Evolutionary conservation across 1,139 yeast species (phyloP).

Genomic region (Suhomyces bokatorum): DNA sequence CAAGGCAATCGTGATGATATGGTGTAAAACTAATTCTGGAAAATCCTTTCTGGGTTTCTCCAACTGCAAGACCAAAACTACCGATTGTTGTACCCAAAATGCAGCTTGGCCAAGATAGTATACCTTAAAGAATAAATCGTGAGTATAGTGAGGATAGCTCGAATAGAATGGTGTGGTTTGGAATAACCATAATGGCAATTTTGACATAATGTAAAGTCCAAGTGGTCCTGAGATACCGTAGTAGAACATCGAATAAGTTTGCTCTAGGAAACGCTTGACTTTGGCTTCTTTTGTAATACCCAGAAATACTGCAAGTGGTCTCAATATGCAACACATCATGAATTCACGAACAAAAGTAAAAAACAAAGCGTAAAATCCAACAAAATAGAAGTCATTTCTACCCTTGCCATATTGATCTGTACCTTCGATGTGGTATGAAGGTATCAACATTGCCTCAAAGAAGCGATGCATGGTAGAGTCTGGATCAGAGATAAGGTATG

Average conservation of each 20-base stretch:
- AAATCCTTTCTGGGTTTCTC: conserved; percentile 96
- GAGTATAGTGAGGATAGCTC: conserved; percentile 80
- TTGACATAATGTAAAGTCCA: conserved; percentile 87
- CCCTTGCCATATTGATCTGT: conserved; percentile 83
- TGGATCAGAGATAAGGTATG: conserved; percentile 51
- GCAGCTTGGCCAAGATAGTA: conserved; percentile 93
- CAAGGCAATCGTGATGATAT: conserved; percentile 83
- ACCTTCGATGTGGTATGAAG: conserved; percentile 65
- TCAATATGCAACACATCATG: conserved; percentile 75
- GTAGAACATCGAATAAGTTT: conserved; percentile 79
- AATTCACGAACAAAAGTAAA: conserved; percentile 92
- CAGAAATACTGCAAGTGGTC: conserved; percentile 61
- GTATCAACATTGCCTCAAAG: conserved; percentile 62
- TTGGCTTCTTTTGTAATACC: conserved; percentile 63
- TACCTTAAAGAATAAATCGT: conserved; percentile 67
- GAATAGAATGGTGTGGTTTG: conserved; percentile 78
- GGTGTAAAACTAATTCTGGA: conserved; percentile 88
- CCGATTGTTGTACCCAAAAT: conserved; percentile 95
- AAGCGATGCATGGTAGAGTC: conserved; percentile 54
- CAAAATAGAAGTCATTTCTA: conserved; percentile 74
- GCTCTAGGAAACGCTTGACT: conserved; percentile 85
- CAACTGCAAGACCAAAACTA: conserved; percentile 74
- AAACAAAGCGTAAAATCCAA: conserved; percentile 75
- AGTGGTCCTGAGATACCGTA: conserved; percentile 80
- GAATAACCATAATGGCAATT: conserved; percentile 85